Base-by-base conservation (phyloP, 257 asterid genomes). In the Gentiana straminea region DNA sequence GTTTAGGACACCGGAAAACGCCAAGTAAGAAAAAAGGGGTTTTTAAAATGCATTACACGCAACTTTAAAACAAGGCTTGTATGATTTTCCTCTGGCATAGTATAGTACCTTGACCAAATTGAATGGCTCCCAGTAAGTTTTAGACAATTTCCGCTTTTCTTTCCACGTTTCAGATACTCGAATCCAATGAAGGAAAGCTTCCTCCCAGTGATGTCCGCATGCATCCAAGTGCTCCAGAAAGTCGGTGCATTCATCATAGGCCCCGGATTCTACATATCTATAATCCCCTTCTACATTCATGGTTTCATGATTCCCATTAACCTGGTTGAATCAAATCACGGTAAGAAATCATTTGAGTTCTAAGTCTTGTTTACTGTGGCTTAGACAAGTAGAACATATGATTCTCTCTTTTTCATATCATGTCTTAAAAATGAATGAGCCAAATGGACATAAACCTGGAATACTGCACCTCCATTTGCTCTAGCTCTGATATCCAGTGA, bases 241-340 rank as follows among this genome's bases (percentile, higher is more conserved):
- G 80, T 73, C 75, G 38, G 81, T 67, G 60, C 96, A 84, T 76
- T 87, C 98, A 54, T 81, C 87, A 48, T 82, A 84, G 39, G 79
- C 95, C 24, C 94, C 92, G 7, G 94, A 65, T 66, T 84, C 89
- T 49, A 79, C 98, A 61, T 79, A 87, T 71, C 98, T 74, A 66
- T 72, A 91, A 70, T 91, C 98, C 51, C 98, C 94, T 62, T 91
- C 95, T 56, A 91, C 94, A 35, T 91, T 91, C 92, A 91, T 84
- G 73, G 98, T 84, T 71, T 91, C 98, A 62, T 91, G 98, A 74
- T 91, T 91, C 65, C 98, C 98, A 62, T 86, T 86, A 48, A 91
- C 92, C 96, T 91, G 64, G 65, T 55, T 65, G 34, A 59, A 24
- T 24, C 44, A 34, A 63, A 55, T 44, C 35, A 61, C 34, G 7